phyloP scores from a whole-genome alignment of 306 rosid genomes.

The Gastrolobium bilobum region DNA sequence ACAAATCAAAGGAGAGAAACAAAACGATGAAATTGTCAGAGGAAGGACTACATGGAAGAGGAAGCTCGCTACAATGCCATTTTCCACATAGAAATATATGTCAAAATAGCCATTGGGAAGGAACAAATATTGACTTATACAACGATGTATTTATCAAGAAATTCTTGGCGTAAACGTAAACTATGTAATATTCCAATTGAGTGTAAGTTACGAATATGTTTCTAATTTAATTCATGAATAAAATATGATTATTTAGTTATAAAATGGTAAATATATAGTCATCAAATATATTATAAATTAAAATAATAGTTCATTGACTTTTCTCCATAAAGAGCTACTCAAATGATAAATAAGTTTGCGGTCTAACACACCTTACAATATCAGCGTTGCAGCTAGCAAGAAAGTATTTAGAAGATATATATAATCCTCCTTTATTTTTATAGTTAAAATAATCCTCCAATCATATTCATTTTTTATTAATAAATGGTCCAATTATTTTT shows the following conservation, averaged over 20 bases:
- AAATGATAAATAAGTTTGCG: not conserved
- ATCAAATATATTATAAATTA: not conserved
- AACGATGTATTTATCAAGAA: slow-evolving; percentile 43
- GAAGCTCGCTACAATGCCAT: slow-evolving; percentile 57
- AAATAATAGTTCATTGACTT: not conserved
- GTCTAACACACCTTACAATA: too few species aligned
- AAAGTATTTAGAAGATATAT: too few species aligned
- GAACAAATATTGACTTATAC: slow-evolving; percentile 9
- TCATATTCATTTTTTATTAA: too few species aligned
- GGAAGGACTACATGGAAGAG: slow-evolving; percentile 88
- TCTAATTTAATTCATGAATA: slow-evolving; percentile 19
- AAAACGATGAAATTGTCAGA: slow-evolving; percentile 85
- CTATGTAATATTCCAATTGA: not conserved
- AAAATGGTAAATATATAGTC: not conserved
- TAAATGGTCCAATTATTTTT: too few species aligned
- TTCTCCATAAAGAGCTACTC: not conserved
- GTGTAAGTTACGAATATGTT: slow-evolving; percentile 16
- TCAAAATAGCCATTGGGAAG: slow-evolving; percentile 31
- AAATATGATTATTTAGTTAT: slow-evolving; percentile 33
- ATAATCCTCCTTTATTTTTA: too few species aligned
- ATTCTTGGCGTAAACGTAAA: slow-evolving; percentile 38
- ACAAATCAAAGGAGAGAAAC: slow-evolving; percentile 63
- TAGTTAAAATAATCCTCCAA: too few species aligned
- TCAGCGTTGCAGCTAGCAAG: too few species aligned
- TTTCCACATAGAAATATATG: slow-evolving; percentile 56